Evolutionary conservation across 352 stramenopile species (phyloP).

Genomic region (Phytophthora uliginosa): DNA sequence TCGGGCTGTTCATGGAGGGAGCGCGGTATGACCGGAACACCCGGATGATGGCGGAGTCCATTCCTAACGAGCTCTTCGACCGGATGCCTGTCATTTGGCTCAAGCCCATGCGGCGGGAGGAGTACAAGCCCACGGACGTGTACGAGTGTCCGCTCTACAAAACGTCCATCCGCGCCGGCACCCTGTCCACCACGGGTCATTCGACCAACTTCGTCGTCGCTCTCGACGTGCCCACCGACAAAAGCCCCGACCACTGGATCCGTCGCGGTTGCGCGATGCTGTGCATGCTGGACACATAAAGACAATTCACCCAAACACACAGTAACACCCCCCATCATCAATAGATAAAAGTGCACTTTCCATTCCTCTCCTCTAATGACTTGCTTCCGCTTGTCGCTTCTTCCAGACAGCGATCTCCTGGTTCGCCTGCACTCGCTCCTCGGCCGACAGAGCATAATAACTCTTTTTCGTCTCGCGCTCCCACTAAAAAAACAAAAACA

Average conservation of each 20-base stretch:
- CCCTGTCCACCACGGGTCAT: conserved; percentile 94
- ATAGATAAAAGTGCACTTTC: conserved; percentile 25
- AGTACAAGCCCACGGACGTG: conserved; percentile 77
- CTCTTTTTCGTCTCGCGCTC: conserved; percentile 72
- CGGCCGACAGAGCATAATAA: conserved; percentile 74
- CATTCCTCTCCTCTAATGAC: conserved; percentile 21
- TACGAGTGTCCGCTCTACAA: conserved; percentile 97
- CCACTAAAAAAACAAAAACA: conserved; percentile 54
- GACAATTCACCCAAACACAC: not conserved
- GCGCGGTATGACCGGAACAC: conserved; percentile 87
- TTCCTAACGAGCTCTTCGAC: conserved; percentile 91
- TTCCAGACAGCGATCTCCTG: conserved; percentile 72
- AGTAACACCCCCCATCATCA: conserved; percentile 2
- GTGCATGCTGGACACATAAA: conserved; percentile 95
- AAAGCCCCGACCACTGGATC: conserved; percentile 93
- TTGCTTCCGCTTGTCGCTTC: conserved; percentile 21
- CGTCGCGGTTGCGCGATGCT: conserved; percentile 95
- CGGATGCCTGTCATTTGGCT: conserved; percentile 94
- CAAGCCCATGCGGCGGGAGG: conserved; percentile 80
- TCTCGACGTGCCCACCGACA: conserved; percentile 88
- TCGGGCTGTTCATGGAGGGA: conserved; percentile 96
- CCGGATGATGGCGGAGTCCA: conserved; percentile 90
- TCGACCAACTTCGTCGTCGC: conserved; percentile 95
- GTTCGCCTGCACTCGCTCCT: conserved; percentile 73
- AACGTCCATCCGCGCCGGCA: conserved; percentile 92